Evolutionary conservation across 2,329 filamentous ascomycete species (phyloP), one percentile per base, ranked within the genome.

Genomic region (Fusarium buxicola): DNA sequence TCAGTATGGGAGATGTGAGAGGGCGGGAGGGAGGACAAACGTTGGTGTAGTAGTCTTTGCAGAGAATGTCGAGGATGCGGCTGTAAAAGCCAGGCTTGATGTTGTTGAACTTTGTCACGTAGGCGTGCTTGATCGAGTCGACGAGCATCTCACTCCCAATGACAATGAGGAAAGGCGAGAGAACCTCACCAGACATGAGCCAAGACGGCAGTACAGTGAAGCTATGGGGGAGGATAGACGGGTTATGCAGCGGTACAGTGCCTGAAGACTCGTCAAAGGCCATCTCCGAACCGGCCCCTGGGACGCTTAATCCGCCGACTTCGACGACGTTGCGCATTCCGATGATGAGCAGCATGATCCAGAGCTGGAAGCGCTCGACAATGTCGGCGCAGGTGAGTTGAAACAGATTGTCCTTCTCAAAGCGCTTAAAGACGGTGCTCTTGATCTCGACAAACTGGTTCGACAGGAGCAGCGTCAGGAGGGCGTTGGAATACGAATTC

Each of bases 401-500:
- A 73, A 99, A 99, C 0, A 97, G 81, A 66, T 97, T 98, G 73
- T 99, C 95, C 75, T 97, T 98, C 71, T 99, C 95, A 63, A 98
- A 96, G 59, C 94, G 95, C 80, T 99, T 98, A 82, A 99, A 99
- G 1, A 99, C 96, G 0, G 94, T 96, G 59, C 92, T 92, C 74
- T 99, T 99, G 82, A 99, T 97, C 78, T 99, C 95, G 38, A 99
- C 95, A 71, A 99, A 99, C 73, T 99, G 96, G 73, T 98, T 99
- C 7, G 94, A 97, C 74, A 99, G 87, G 2, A 99, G 82, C 1
- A 99, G 85, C 0, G 95, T 97, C 30, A 99, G 83, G 5, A 99
- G 82, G 0, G 95, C 94, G 72, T 99, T 99, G 0, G 94, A 97
- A 76, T 99, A 99, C 0, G 94, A 97, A 76, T 99, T 99, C 69